These are phyloP conservation scores for Microsporum ferrugineum DNA, from an alignment of 2,329 filamentous ascomycete species.

Conservation along the genomic window DNA sequence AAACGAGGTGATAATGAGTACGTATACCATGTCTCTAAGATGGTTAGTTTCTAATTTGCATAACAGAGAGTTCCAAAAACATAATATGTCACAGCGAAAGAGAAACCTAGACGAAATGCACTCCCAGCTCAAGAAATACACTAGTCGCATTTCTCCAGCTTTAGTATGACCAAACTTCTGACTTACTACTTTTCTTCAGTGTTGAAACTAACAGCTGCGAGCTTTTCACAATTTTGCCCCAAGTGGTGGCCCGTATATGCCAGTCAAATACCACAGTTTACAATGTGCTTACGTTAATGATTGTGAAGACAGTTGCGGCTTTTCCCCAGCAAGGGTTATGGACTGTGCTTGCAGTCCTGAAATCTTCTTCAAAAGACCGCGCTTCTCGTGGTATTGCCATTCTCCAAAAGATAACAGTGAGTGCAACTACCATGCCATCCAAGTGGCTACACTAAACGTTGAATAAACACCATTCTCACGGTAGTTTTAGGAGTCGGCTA, in stretches of 20 bases:
- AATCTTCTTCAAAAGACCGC: conserved; percentile 63
- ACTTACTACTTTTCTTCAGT: neutral
- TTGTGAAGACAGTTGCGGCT: conserved; percentile 71
- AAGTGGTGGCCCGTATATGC: conserved; percentile 90
- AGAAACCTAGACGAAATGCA: conserved; percentile 60
- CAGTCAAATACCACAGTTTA: conserved; percentile 72
- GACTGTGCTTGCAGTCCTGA: conserved; percentile 78
- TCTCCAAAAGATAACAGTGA: conserved; percentile 32
- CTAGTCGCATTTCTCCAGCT: conserved; percentile 41
- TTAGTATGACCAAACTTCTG: conserved; percentile 24
- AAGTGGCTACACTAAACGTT: neutral
- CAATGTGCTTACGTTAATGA: conserved; percentile 63
- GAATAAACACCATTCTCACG: conserved; percentile 12
- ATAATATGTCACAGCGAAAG: conserved; percentile 42
- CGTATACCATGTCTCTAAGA: conserved; percentile 13
- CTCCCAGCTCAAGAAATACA: conserved; percentile 66
- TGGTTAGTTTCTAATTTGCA: conserved; percentile 9
- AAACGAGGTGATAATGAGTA: conserved; percentile 39
- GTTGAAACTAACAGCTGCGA: conserved; percentile 20
- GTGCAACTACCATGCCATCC: neutral
- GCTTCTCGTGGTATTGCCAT: conserved; percentile 41
- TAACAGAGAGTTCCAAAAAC: conserved; percentile 35
- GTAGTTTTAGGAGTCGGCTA: conserved; percentile 39
- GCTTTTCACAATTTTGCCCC: conserved; percentile 59
- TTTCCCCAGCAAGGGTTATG: conserved; percentile 87